Conservation (phyloP, 768 basidiomycete genomes). For the Kwoniella bestiolae region DNA sequence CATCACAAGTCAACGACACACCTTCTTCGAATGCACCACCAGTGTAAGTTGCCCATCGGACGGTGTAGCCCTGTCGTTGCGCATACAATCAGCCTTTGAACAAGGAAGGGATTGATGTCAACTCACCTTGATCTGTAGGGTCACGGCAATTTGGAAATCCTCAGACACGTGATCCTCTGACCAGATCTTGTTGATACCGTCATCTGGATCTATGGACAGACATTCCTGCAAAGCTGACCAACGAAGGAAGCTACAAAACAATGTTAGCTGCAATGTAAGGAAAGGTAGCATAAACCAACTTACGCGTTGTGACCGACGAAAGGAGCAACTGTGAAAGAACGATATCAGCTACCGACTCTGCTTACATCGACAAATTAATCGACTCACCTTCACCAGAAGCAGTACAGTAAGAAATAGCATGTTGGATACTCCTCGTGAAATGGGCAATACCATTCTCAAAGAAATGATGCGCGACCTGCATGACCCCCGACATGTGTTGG, state of each 20-base stretch:
- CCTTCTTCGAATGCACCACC: constrained; percentile 88
- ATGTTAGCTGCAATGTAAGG: constrained; percentile 9
- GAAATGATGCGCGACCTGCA: constrained; percentile 86
- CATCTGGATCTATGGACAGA: constrained; percentile 71
- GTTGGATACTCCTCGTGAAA: constrained; percentile 83
- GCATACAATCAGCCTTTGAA: not conserved
- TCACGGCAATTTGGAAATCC: constrained; percentile 81
- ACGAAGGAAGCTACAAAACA: constrained; percentile 72
- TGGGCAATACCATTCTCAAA: constrained; percentile 89
- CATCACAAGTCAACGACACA: constrained; percentile 83
- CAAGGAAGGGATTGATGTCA: not conserved
- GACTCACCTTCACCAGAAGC: constrained; percentile 54
- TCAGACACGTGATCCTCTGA: constrained; percentile 81
- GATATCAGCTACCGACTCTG: not conserved
- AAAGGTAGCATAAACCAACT: constrained; percentile 4
- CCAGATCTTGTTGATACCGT: constrained; percentile 75
- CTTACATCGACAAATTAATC: not conserved
- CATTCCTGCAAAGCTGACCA: constrained; percentile 85
- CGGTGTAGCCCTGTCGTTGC: constrained; percentile 43
- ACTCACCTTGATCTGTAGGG: constrained; percentile 68
- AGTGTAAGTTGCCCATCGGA: constrained; percentile 74
- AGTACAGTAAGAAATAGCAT: constrained; percentile 53
- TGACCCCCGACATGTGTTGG: constrained; percentile 88
- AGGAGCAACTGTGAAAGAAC: constrained; percentile 38
- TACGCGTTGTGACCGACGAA: constrained; percentile 56